Conservation (phyloP, 73 alveolate genomes). For the Diophrys appendiculata region DNA sequence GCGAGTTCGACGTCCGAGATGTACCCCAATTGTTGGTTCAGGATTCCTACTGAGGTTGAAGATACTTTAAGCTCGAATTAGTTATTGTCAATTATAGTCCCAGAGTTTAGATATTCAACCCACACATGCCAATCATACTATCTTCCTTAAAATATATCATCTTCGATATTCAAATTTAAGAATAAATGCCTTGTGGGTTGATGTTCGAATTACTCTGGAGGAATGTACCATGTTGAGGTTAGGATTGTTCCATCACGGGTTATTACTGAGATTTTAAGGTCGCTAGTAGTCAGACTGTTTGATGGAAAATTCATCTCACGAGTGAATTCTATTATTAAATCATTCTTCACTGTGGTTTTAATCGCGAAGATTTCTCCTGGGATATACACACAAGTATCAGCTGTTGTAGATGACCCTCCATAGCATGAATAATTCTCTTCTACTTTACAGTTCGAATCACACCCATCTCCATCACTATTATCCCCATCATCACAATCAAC, state of each 20-base stretch:
- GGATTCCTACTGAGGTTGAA: not conserved
- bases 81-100: not conserved
- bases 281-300: not conserved
- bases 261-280: not conserved
- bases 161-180: not conserved
- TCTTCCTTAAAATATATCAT: not conserved
- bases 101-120: not conserved
- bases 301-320: not conserved
- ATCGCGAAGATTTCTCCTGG: not conserved
- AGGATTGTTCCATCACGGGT: not conserved
- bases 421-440: not conserved
- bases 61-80: not conserved
- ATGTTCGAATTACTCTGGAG: not conserved
- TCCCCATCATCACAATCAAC: constrained; percentile 17
- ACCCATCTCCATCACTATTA: constrained; percentile 18
- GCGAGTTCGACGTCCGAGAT: not conserved
- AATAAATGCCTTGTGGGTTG: not conserved
- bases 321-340: not conserved
- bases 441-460: constrained; percentile 10
- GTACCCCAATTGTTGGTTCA: not conserved
- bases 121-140: not conserved
- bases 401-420: constrained; percentile 24
- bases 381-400: constrained; percentile 16
- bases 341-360: not conserved
- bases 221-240: not conserved